Conservation (phyloP, 1,284 basidiomycete species). For the Cutaneotrichosporon daszewskae region DNA sequence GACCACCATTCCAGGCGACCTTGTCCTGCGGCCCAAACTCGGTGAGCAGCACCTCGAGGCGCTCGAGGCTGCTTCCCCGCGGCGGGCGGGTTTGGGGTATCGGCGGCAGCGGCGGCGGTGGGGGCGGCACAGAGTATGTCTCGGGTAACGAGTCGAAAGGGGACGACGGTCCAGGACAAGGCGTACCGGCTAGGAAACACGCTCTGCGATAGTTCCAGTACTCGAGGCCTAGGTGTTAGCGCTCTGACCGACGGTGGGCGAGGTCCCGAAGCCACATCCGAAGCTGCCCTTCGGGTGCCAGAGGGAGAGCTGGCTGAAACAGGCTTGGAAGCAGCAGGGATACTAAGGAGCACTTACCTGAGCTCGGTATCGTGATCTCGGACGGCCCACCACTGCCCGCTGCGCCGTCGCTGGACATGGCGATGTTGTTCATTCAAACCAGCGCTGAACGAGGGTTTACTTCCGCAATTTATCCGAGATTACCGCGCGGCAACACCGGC, state of each 20-base stretch:
- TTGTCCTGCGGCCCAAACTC: constrained; percentile 34
- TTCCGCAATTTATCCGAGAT: too few species aligned
- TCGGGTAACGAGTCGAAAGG: constrained; percentile 14
- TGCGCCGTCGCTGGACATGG: too few species aligned
- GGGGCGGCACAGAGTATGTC: constrained; percentile 17
- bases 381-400: too few species aligned
- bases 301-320: too few species aligned
- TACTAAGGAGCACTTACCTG: neutral
- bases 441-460: too few species aligned
- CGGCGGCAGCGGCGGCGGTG: constrained; percentile 13
- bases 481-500: too few species aligned
- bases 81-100: neutral
- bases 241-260: neutral
- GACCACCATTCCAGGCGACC: constrained; percentile 35
- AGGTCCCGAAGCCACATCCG: too few species aligned
- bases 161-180: constrained; percentile 12
- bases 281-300: too few species aligned
- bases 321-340: too few species aligned
- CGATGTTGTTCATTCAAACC: too few species aligned
- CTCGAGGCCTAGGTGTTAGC: constrained; percentile 28
- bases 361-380: constrained; percentile 1
- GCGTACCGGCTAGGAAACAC: constrained; percentile 34
- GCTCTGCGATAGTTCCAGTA: constrained; percentile 41
- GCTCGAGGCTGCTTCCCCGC: constrained; percentile 10
- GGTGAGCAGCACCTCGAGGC: constrained; percentile 32